Percentiles rank a stretch among this genome's conserved stretches.
phyloP scores from a whole-genome alignment of 1,284 basidiomycete genomes.

The Wallemia hederae region DNA sequence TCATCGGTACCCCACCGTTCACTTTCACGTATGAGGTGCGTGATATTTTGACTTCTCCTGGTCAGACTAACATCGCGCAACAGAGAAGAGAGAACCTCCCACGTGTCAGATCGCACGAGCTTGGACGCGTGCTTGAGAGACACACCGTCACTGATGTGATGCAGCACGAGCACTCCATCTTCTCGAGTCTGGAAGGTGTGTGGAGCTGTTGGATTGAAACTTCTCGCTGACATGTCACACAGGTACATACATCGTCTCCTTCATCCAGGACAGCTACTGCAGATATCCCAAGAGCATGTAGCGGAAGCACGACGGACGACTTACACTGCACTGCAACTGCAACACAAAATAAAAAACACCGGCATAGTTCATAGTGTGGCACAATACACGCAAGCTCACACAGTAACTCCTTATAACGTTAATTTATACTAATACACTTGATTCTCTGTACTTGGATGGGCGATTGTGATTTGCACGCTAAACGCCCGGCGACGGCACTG shows the following conservation, averaged over 20 bases:
- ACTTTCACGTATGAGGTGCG: conserved; percentile 29
- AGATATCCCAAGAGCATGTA: conserved; percentile 26
- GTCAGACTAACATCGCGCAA: conserved; percentile 3
- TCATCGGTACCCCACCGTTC: conserved; percentile 75
- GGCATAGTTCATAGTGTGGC: no score
- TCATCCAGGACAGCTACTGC: conserved; percentile 54
- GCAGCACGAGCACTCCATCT: conserved; percentile 52
- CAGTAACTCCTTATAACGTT: no score
- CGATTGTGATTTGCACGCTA: no score
- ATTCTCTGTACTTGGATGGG: not conserved
- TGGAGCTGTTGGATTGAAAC: conserved; percentile 12
- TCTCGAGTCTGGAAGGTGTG: conserved; percentile 55
- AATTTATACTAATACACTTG: not conserved
- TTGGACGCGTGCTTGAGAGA: conserved; percentile 43
- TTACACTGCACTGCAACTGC: no score
- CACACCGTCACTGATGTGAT: conserved; percentile 57
- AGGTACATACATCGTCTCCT: conserved; percentile 81
- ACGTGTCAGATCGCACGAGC: conserved; percentile 29
- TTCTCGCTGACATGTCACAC: conserved; percentile 6
- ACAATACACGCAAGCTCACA: no score
- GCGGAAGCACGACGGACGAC: no score
- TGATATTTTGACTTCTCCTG: not conserved
- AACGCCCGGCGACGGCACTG: no score
- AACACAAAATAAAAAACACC: no score
- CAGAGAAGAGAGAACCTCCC: conserved; percentile 23